phyloP scores from a whole-genome alignment of 768 basidiomycete species.

The Heimioporus sp. region DNA sequence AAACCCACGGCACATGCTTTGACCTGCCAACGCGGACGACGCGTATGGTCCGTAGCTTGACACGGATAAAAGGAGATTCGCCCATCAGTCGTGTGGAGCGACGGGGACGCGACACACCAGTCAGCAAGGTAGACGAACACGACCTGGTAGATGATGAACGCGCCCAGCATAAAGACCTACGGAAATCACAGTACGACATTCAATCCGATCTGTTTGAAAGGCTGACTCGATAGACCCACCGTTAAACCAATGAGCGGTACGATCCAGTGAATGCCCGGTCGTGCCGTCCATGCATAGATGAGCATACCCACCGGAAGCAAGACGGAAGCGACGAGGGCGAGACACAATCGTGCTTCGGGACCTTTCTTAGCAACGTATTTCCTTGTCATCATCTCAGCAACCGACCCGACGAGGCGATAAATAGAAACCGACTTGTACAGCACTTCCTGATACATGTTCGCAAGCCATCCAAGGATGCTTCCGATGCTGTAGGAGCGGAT shows the following conservation, averaged over 20 bases:
- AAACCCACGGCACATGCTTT: conserved; percentile 57
- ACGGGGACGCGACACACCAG: conserved; percentile 39
- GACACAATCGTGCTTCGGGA: conserved; percentile 61
- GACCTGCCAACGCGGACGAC: conserved; percentile 66
- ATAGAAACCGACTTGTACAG: conserved; percentile 43
- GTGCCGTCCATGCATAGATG: conserved; percentile 71
- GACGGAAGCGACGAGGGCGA: conserved; percentile 52
- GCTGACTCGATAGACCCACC: conserved; percentile 4
- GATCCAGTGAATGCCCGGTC: conserved; percentile 57
- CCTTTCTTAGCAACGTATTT: conserved; percentile 33
- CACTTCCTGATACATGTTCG: conserved; percentile 47
- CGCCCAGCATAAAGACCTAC: conserved; percentile 49
- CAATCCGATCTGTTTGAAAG: not conserved
- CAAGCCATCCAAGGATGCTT: conserved; percentile 45
- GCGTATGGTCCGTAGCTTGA: conserved; percentile 57
- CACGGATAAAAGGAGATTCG: not conserved
- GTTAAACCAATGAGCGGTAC: conserved; percentile 32
- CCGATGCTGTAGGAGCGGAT: conserved; percentile 45
- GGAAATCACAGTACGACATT: conserved; percentile 2
- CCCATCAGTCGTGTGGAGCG: not conserved
- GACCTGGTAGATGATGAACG: conserved; percentile 55
- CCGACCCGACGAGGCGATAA: not conserved
- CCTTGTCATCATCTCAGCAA: conserved; percentile 12
- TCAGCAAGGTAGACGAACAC: conserved; percentile 65
- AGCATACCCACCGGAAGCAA: conserved; percentile 62